Conservation (phyloP, 768 basidiomycete genomes). For the Daedaleopsis sinensis region DNA sequence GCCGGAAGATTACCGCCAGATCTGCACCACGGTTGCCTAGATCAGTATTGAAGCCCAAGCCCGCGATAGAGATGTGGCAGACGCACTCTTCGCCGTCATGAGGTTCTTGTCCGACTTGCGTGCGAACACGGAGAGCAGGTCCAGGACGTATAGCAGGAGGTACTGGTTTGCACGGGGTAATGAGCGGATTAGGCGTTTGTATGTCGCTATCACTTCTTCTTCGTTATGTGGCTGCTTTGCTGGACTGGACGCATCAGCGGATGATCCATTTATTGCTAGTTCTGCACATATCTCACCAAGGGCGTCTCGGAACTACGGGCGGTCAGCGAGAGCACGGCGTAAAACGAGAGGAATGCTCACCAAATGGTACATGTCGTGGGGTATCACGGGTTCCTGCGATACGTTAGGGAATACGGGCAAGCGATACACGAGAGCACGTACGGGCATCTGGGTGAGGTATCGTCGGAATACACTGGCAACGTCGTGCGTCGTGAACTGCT, state of each 20-base stretch:
- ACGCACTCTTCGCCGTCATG: conserved; percentile 93
- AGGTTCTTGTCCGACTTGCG: conserved; percentile 89
- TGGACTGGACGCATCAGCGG: conserved; percentile 33
- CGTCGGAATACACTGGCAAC: conserved; percentile 95
- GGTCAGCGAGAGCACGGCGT: conserved; percentile 11
- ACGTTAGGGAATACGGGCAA: conserved; percentile 5
- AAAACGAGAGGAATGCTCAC: conserved; percentile 49
- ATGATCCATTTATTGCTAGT: not conserved
- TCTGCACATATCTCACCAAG: conserved; percentile 51
- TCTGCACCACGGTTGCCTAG: conserved; percentile 47
- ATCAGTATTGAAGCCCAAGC: not conserved
- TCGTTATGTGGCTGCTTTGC: conserved; percentile 70
- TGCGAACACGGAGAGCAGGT: conserved; percentile 93
- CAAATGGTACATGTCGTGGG: conserved; percentile 83
- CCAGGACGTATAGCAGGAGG: conserved; percentile 95
- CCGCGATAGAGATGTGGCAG: not conserved
- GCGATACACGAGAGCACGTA: conserved; percentile 45
- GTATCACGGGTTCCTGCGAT: conserved; percentile 90
- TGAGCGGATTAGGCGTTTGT: conserved; percentile 80
- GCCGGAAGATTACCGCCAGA: conserved; percentile 96
- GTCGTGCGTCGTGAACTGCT: conserved; percentile 91
- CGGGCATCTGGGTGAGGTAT: conserved; percentile 96
- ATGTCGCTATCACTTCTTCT: conserved; percentile 74
- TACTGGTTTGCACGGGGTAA: conserved; percentile 93
- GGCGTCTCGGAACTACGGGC: conserved; percentile 73